phyloP scores from a whole-genome alignment of 2,329 filamentous ascomycete species.

The Hypoxylon sp. region DNA sequence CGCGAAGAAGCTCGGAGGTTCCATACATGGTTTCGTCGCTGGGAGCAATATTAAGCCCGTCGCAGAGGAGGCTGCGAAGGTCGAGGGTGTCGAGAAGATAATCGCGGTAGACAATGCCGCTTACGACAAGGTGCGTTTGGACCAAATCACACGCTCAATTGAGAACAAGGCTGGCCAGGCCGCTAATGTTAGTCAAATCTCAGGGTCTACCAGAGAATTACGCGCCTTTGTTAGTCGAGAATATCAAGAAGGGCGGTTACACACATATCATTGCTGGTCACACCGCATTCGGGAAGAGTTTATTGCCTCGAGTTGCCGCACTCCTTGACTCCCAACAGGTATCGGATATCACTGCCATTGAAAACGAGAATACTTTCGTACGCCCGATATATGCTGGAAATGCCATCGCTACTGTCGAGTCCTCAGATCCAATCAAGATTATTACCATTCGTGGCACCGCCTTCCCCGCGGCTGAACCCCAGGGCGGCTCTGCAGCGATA shows the following conservation, averaged over 20 bases:
- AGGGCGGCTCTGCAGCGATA: slow-evolving; percentile 80
- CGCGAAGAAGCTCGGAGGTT: slow-evolving; percentile 86
- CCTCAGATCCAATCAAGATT: slow-evolving; percentile 85
- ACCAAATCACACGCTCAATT: background rate
- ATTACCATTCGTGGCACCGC: slow-evolving; percentile 95
- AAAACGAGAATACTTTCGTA: slow-evolving; percentile 94
- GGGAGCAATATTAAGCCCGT: slow-evolving; percentile 81
- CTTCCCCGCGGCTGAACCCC: slow-evolving; percentile 81
- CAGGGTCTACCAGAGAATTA: slow-evolving; percentile 94
- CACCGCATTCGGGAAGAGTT: slow-evolving; percentile 95
- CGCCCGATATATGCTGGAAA: slow-evolving; percentile 98
- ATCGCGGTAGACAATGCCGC: slow-evolving; percentile 88
- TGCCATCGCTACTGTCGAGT: slow-evolving; percentile 95
- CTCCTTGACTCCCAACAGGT: slow-evolving; percentile 93
- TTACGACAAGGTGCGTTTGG: slow-evolving; percentile 83
- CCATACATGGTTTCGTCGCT: slow-evolving; percentile 89
- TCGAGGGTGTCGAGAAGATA: slow-evolving; percentile 92
- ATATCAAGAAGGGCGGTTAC: slow-evolving; percentile 95
- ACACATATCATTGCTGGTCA: slow-evolving; percentile 93
- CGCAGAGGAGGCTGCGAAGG: slow-evolving; percentile 88
- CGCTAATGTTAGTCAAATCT: slow-evolving; percentile 20
- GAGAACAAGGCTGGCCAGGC: background rate
- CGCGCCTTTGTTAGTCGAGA: slow-evolving; percentile 92
- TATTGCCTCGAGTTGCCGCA: slow-evolving; percentile 92
- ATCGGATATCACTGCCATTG: slow-evolving; percentile 89